Conservation (phyloP, 2,329 filamentous ascomycete species). For the Venturia aucupariae region DNA sequence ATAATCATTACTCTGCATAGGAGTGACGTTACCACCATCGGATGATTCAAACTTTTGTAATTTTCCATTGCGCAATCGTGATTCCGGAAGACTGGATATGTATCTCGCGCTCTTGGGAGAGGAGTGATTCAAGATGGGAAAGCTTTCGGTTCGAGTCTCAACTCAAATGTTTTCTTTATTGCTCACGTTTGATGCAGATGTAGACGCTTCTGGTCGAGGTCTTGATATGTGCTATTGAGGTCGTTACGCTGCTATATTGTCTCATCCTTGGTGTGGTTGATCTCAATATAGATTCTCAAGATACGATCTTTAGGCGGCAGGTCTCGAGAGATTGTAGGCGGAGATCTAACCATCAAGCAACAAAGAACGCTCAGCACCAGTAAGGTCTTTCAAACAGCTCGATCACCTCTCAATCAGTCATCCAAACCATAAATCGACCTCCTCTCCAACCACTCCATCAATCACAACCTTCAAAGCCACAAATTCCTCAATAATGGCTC, state of each 20-base stretch:
- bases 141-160: background rate
- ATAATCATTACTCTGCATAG: background rate
- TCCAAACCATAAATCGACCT: background rate
- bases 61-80: background rate
- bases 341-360: background rate
- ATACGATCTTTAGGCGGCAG: too few species aligned
- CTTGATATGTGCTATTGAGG: background rate
- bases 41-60: background rate
- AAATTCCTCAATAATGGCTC: background rate
- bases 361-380: background rate
- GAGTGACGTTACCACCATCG: background rate
- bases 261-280: background rate
- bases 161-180: background rate
- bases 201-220: background rate
- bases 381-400: background rate
- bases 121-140: background rate
- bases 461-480: background rate
- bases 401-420: background rate
- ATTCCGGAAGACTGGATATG: too few species aligned
- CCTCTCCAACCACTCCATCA: background rate
- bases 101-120: background rate
- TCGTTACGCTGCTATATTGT: background rate
- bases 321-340: background rate
- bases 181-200: background rate
- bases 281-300: background rate